Conservation (phyloP, 345 rosid species). For the Barbarea vulgaris region DNA sequence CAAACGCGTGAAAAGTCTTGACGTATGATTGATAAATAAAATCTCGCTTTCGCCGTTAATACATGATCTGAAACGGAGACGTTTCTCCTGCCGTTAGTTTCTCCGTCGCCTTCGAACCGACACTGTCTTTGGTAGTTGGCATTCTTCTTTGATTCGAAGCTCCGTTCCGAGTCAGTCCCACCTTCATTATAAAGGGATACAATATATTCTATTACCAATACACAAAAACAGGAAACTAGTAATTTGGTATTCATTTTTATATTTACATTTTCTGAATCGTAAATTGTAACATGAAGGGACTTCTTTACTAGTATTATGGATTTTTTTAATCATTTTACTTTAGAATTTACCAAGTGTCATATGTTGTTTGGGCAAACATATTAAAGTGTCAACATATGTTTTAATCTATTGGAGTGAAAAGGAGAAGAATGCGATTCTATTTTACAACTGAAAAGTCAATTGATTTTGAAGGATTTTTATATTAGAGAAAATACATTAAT, state of each 20-base stretch:
- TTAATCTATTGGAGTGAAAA: neutral
- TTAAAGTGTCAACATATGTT: neutral
- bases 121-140: slow-evolving; percentile 36
- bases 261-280: slow-evolving; percentile 7
- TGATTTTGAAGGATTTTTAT: neutral
- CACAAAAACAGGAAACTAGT: neutral
- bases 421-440: neutral
- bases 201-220: neutral
- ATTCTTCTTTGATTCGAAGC: slow-evolving; percentile 41
- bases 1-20: slow-evolving; percentile 20
- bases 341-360: neutral
- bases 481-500: slow-evolving; percentile 11
- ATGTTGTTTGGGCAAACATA: neutral
- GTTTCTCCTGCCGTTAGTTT: slow-evolving; percentile 50
- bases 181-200: slow-evolving; percentile 11
- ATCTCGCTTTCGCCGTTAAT: slow-evolving; percentile 18
- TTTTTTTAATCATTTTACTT: neutral
- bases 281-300: slow-evolving; percentile 3
- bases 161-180: slow-evolving; percentile 27
- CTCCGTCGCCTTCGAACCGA: slow-evolving; percentile 49
- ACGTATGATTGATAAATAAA: slow-evolving; percentile 23
- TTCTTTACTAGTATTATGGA: neutral
- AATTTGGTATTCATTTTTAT: neutral
- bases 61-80: slow-evolving; percentile 37
- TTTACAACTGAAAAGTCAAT: neutral